Evolutionary conservation across 371 early-diverging fungal species (phyloP), one percentile per base, ranked within the genome.

Genomic region (Apophysomyces ossiformis): DNA sequence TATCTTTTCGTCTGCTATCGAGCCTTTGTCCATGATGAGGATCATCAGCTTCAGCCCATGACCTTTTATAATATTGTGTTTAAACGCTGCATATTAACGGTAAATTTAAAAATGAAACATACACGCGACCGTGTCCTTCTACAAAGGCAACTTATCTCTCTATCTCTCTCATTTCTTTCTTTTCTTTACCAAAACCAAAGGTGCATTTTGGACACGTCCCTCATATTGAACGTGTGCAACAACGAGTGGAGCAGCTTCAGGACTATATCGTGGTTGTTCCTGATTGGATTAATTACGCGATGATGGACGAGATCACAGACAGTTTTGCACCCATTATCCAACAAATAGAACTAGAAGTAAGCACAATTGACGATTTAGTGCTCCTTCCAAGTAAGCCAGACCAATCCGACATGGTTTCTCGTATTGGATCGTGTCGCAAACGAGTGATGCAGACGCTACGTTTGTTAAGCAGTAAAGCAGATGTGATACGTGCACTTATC

Each of bases 1-100:
- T 96, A 98, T 76, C 90, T 92, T 70, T 96, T 96, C 83, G 87
- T 95, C 8, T 89, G 89, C 71, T 92, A 93, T 71, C 88, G 93
- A n/a, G 83, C 89, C 7, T 89, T 92, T 67, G 88, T 91, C 36
- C 80, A 82, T 56, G 86, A 92, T 58, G 80, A 87, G 15, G 74
- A 81, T 11, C 76, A 77, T 57, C 91, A 89, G 58, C 72, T 95
- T 62, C 79, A 83, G 60, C 90, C 96, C 15, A 82, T 93, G 50
- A 91, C 89, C 61, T 84, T 95, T 47, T 96, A 91, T 73, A 94
- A 92, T 44, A 82, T 96, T 9, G 92, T 98, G 0, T 79, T 85
- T 35, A 80, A 78, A 37, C 75, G 76, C 15, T 79, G 81, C 32
- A 81, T 86, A 26, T 67, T 88, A 7, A 82, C 87, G 43, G 87